Evolutionary conservation across 202 grass and related monocot species (phyloP).

Genomic region (Elaeis oleifera): DNA sequence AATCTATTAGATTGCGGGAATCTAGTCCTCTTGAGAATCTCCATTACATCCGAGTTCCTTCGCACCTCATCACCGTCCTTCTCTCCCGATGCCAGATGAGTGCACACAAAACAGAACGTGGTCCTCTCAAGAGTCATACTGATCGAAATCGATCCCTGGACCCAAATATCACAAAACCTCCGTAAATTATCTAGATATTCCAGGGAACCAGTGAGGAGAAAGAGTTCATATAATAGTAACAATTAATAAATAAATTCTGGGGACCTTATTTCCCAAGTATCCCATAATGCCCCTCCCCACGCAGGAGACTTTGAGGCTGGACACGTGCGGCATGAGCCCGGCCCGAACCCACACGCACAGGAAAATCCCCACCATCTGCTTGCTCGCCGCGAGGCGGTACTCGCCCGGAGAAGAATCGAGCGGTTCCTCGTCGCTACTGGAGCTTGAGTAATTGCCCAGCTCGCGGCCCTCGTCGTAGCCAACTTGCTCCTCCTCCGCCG

Average conservation of each 20-base stretch:
- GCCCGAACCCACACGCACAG: constrained; percentile 72
- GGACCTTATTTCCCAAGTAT: constrained; percentile 92
- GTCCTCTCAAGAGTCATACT: constrained; percentile 62
- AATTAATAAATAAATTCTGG: too few species aligned
- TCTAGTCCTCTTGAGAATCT: constrained; percentile 71
- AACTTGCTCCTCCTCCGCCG: background rate
- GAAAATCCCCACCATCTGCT: constrained; percentile 92
- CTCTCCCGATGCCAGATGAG: constrained; percentile 81
- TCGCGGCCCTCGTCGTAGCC: constrained; percentile 9
- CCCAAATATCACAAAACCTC: background rate
- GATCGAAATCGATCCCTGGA: constrained; percentile 69
- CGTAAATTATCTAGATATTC: too few species aligned
- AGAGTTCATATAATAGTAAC: too few species aligned
- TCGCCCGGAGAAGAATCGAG: background rate
- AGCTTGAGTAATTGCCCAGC: constrained; percentile 20
- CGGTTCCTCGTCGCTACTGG: constrained; percentile 40
- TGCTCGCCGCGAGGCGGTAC: constrained; percentile 50
- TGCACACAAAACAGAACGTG: constrained; percentile 84
- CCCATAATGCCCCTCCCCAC: constrained; percentile 84
- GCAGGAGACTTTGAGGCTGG: constrained; percentile 43
- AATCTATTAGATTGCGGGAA: constrained; percentile 25
- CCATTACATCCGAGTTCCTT: constrained; percentile 61
- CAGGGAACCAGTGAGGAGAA: too few species aligned
- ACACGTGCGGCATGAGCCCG: constrained; percentile 38
- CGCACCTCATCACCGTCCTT: constrained; percentile 77